Evolutionary conservation across 2,329 filamentous ascomycete genomes (phyloP), one percentile per base, ranked within the genome.

Genomic region (Fusarium sp.): DNA sequence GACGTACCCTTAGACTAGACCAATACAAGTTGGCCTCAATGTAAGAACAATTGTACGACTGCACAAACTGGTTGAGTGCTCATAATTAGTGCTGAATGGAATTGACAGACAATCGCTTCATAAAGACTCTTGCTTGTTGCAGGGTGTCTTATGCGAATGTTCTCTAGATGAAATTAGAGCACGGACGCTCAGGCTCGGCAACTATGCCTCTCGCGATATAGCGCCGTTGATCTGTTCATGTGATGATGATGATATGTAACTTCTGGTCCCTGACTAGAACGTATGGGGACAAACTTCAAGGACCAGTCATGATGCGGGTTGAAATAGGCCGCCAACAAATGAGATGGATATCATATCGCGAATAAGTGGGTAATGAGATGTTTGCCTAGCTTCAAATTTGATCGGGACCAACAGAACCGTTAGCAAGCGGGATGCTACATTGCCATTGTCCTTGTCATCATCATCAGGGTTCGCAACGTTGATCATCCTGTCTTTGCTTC

Each of bases 201-300:
- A 65, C 68, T 51, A 57, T 68, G 45, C 68, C 67, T 31, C 55
- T 55, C 65, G 13, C 10, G 61, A 23, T 37, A 50, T 62, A 55
- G 60, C 42, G 58, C 20, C 15, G 28, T 38, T 38, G 58, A 57
- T 63, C 50, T 50, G 50, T 57, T 63, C 60, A 63, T 63, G 60
- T 63, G 60, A 63, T 63, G 59, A 62, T 62, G 42, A 63, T 63
- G 47, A 46, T 44, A 47, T 62, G 58, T 57, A 47, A 57, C 37
- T 20, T 63, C 20, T 49, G 20, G 64, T 67, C 63, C 64, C 64
- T 67, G 64, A 67, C 64, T 67, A 67, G 64, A 33, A 58, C 63
- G 37, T 33, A 63, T 63, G 38, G 11, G 58, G 58, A 63, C 38
- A 63, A 18, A 45, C 20, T 31, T 38, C n/a, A 41, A 38, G 37